Percentiles rank a stretch among this genome's conserved stretches.
Evolutionary conservation across 2,329 filamentous ascomycete species (phyloP).

Genomic region (Torrubiella hemipterigena): DNA sequence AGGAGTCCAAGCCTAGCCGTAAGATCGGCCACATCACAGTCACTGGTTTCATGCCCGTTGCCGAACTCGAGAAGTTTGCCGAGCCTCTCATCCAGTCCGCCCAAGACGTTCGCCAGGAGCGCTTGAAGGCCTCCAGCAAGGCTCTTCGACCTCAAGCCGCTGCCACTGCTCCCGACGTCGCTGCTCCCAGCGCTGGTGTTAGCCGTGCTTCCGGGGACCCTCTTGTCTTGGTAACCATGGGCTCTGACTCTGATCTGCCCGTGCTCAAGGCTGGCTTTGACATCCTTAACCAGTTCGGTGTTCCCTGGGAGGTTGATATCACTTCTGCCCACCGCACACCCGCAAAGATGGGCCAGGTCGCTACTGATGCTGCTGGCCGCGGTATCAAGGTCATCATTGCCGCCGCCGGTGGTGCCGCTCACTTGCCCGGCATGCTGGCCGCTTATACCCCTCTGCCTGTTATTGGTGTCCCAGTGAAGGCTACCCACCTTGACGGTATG

Average conservation of each 20-base stretch:
- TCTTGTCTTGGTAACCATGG: slow-evolving; percentile 70
- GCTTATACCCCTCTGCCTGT: slow-evolving; percentile 61
- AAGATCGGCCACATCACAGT: slow-evolving; percentile 95
- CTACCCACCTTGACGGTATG: slow-evolving; percentile 57
- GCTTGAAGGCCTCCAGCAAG: slow-evolving; percentile 32
- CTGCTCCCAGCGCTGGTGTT: slow-evolving; percentile 5
- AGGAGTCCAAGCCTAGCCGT: slow-evolving; percentile 72
- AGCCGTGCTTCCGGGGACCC: slow-evolving; percentile 27
- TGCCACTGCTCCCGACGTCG: slow-evolving; percentile 20
- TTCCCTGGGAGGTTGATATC: slow-evolving; percentile 62
- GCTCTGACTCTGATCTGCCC: slow-evolving; percentile 65
- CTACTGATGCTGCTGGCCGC: slow-evolving; percentile 46
- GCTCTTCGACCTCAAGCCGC: too few species aligned
- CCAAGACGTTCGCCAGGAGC: slow-evolving; percentile 45
- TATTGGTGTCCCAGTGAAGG: slow-evolving; percentile 68
- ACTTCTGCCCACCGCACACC: slow-evolving; percentile 73
- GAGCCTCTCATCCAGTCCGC: slow-evolving; percentile 58
- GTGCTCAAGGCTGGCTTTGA: slow-evolving; percentile 55
- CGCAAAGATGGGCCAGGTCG: slow-evolving; percentile 55
- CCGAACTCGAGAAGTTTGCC: slow-evolving; percentile 46
- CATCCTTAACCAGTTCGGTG: slow-evolving; percentile 55
- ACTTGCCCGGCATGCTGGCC: slow-evolving; percentile 64
- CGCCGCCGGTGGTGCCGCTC: slow-evolving; percentile 62
- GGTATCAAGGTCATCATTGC: slow-evolving; percentile 67
- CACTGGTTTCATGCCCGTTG: slow-evolving; percentile 53